A percentile compares a stretch with the other conserved stretches of the same genome.
Conservation (phyloP, 2,329 filamentous ascomycete genomes). For the Paradendryphiella salina region DNA sequence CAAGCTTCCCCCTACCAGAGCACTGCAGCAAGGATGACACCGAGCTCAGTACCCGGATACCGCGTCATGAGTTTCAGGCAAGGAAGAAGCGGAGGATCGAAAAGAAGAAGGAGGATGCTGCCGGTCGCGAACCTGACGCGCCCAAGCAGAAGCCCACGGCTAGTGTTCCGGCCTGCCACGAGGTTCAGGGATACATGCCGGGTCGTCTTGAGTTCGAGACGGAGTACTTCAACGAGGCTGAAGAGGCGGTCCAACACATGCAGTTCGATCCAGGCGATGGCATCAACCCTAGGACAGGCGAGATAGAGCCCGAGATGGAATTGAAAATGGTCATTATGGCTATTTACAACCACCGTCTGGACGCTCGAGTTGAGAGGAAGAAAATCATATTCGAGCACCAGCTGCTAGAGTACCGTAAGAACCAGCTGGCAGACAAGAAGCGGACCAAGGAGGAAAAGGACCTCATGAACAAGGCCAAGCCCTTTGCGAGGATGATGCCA, state of each 20-base stretch:
- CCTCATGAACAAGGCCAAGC: constrained; percentile 88
- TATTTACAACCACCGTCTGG: constrained; percentile 92
- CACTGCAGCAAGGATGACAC: constrained; percentile 82
- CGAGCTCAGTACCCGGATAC: constrained; percentile 75
- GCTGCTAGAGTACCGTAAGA: constrained; percentile 90
- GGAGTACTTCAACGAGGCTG: constrained; percentile 95
- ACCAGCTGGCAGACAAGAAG: constrained; percentile 87
- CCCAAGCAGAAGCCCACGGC: constrained; percentile 96
- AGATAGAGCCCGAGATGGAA: constrained; percentile 93
- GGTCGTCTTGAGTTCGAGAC: constrained; percentile 96
- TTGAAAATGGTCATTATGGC: constrained; percentile 98
- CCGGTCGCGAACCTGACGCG: constrained; percentile 77
- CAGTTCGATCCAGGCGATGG: constrained; percentile 96
- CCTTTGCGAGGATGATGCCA: constrained; percentile 96
- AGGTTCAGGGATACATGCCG: constrained; percentile 98
- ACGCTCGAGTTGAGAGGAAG: constrained; percentile 89
- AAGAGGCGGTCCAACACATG: constrained; percentile 98
- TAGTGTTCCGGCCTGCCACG: constrained; percentile 92
- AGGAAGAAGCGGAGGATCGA: constrained; percentile 93
- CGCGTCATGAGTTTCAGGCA: constrained; percentile 89
- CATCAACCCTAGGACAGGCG: constrained; percentile 78
- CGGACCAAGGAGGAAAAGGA: constrained; percentile 94
- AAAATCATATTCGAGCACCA: constrained; percentile 96
- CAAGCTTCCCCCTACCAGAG: constrained; percentile 82
- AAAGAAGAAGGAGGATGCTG: constrained; percentile 82